Evolutionary conservation across 805 yeast genomes (phyloP), one percentile per base, ranked within the genome.

Genomic region (Wickerhamomyces alni): DNA sequence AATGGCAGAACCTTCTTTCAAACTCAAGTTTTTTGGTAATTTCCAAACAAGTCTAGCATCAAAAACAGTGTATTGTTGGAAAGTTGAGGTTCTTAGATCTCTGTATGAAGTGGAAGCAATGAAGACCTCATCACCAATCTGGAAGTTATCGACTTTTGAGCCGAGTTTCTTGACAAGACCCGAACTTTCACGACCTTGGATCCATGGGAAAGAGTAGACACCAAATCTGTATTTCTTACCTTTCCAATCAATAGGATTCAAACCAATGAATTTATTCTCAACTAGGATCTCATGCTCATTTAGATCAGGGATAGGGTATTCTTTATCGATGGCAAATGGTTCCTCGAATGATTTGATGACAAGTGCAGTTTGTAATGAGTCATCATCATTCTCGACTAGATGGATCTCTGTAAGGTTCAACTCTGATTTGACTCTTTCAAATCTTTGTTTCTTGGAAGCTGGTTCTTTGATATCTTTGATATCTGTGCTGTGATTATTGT

Each of bases 181-280:
- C 18, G 70, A 61, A 33, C 67, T 58, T 46, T 70, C 76, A 28
- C 76, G 54, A 13, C 76, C 76, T 48, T 69, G 70, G 35, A 70
- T 57, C 75, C 76, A 70, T 9, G 76, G 76, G 41, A 70, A 69
- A 12, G 67, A 62, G 44, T 70, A 65, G 8, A 70, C 62, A 17
- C 72, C 74, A 53, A 71, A 71, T 31, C 59, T 57, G 45, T 64
- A 70, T 39, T 65, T 67, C 37, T 67, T 66, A 8, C 70, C 68
- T 48, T 70, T 70, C 76, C 76, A 70, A 46, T 70, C 76, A 25
- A 70, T 60, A 9, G 73, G 76, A 44, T 70, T 70, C 30, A 70
- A 47, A 0, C 75, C 76, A 33, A 69, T 57, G 34, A 58, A 57
- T 37, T 57, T 55, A 39, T 61, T 61, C 33, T 55, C 49, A 16